Evolutionary conservation across 2,329 filamentous ascomycete species (phyloP).

Genomic region (Beauveria caledonica): DNA sequence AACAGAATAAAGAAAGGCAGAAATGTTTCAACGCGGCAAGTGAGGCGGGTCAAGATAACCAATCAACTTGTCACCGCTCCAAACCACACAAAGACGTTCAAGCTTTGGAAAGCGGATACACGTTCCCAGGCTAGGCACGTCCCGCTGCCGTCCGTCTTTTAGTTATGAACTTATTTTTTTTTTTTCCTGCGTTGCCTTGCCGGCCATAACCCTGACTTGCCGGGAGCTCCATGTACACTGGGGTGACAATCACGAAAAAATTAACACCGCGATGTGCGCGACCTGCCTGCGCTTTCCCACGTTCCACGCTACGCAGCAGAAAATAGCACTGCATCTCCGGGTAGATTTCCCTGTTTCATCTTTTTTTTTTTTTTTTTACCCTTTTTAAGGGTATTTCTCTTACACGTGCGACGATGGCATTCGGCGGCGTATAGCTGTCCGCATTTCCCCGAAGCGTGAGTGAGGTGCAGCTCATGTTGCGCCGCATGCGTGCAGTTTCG

Average conservation of each 20-base stretch:
- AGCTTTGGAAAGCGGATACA: slow-evolving; percentile 6
- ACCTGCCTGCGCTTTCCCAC: not conserved
- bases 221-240: not conserved
- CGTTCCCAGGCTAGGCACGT: slow-evolving; percentile 4
- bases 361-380: not conserved
- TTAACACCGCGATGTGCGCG: no score
- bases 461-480: not conserved
- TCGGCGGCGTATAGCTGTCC: not conserved
- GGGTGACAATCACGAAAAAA: not conserved
- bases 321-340: not conserved
- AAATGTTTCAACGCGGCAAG: not conserved
- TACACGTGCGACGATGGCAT: not conserved
- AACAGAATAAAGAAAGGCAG: no score
- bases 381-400: no score
- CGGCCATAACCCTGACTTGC: not conserved
- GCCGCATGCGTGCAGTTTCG: not conserved
- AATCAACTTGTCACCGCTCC: slow-evolving; percentile 2
- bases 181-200: not conserved
- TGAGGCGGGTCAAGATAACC: slow-evolving; percentile 1
- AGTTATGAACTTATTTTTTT: not conserved
- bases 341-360: not conserved
- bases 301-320: not conserved
- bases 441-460: not conserved
- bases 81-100: not conserved
- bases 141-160: not conserved